Percentiles rank a stretch among this genome's conserved stretches.
These are phyloP conservation scores for Mediolabrus comicus DNA, from an alignment of 108 stramenopile species.

Conservation along the genomic window DNA sequence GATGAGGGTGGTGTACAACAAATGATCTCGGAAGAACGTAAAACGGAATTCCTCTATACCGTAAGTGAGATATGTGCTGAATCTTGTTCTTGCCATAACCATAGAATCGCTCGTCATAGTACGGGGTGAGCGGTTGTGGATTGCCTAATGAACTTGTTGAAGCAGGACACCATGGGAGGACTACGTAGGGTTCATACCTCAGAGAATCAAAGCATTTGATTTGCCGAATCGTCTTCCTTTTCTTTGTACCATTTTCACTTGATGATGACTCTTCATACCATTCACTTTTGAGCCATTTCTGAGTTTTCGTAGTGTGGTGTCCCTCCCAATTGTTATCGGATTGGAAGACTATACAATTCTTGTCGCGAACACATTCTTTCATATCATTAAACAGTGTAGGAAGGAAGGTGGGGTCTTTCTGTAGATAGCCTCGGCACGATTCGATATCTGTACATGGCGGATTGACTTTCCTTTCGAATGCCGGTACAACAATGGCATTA, in stretches of 20 bases:
- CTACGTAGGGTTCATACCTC: constrained; percentile 90
- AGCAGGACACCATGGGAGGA: constrained; percentile 72
- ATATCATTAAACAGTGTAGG: constrained; percentile 67
- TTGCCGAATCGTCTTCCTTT: constrained; percentile 28
- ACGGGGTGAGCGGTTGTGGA: constrained; percentile 49
- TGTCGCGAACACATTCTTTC: constrained; percentile 52
- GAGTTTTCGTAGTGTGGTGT: constrained; percentile 74
- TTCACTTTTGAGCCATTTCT: constrained; percentile 60
- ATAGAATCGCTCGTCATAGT: constrained; percentile 88
- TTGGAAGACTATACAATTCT: constrained; percentile 75
- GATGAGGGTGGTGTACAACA: constrained; percentile 82
- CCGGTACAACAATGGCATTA: constrained; percentile 81
- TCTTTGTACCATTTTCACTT: constrained; percentile 4
- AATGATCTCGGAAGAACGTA: constrained; percentile 68
- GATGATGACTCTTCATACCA: constrained; percentile 55
- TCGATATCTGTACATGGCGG: constrained; percentile 48
- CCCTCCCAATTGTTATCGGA: constrained; percentile 78
- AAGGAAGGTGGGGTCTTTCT: constrained; percentile 57
- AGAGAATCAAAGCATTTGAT: constrained; percentile 76
- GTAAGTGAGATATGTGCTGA: constrained; percentile 73
- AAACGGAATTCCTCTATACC: constrained; percentile 62
- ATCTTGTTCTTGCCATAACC: constrained; percentile 94
- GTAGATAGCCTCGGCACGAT: constrained; percentile 43
- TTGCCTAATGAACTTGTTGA: neutral
- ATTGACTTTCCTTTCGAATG: constrained; percentile 70